phyloP scores from a whole-genome alignment of 164 flowering plant genomes.

The Stephania yunnanensis region DNA sequence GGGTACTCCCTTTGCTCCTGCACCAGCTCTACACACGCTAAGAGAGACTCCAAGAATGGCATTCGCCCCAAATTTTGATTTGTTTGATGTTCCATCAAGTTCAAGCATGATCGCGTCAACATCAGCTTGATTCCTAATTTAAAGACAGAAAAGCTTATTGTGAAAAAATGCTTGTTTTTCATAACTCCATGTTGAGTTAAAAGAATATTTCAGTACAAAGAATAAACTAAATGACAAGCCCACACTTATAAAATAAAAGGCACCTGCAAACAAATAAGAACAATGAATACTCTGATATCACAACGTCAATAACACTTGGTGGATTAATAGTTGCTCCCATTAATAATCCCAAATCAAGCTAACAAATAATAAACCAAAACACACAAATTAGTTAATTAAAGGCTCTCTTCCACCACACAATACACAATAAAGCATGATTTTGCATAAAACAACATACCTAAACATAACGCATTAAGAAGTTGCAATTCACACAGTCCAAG shows the following conservation, averaged over 20 bases:
- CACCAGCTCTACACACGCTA: constrained; percentile 94
- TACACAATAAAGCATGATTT: no score
- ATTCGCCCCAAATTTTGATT: constrained; percentile 89
- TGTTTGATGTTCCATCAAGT: constrained; percentile 90
- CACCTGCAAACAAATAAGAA: not conserved
- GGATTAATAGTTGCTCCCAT: no score
- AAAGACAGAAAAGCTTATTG: constrained; percentile 4
- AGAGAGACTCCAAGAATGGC: constrained; percentile 90
- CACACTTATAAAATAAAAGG: no score
- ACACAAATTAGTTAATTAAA: not conserved
- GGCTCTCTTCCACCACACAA: not conserved
- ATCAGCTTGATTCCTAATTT: constrained; percentile 62
- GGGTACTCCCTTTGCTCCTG: constrained; percentile 88
- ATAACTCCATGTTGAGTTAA: not conserved
- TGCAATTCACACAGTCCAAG: no score
- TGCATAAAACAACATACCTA: no score
- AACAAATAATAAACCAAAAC: not conserved
- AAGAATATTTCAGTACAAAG: no score
- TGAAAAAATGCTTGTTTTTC: constrained; percentile 1
- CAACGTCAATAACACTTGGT: no score
- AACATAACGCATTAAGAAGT: no score
- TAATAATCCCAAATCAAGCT: not conserved
- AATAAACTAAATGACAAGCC: no score
- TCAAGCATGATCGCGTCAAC: constrained; percentile 88
- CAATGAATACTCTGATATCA: not conserved